Evolutionary conservation across 2,329 filamentous ascomycete genomes (phyloP).

Genomic region (Setomelanomma holmii): DNA sequence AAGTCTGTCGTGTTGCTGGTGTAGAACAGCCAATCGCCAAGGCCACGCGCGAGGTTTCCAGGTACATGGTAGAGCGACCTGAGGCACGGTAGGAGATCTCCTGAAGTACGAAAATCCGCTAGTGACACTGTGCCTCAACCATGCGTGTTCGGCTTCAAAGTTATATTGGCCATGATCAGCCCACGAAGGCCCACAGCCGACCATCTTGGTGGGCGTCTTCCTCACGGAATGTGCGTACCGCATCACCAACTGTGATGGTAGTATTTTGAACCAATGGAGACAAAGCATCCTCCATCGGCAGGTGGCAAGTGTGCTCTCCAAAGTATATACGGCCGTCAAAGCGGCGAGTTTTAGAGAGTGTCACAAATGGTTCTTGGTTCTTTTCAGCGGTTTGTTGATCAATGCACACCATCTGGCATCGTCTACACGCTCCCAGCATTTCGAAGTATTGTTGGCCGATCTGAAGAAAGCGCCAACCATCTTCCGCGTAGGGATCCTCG

Average conservation of each 20-base stretch:
- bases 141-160: slow-evolving; percentile 6
- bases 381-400: slow-evolving; percentile 82
- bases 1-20: slow-evolving; percentile 25
- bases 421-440: slow-evolving; percentile 81
- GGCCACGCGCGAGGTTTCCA: slow-evolving; percentile 38
- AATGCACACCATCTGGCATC: slow-evolving; percentile 97
- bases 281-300: slow-evolving; percentile 32
- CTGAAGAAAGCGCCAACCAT: slow-evolving; percentile 72
- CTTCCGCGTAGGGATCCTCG: slow-evolving; percentile 76
- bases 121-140: slow-evolving; percentile 21
- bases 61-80: slow-evolving; percentile 18
- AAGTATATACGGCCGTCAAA: slow-evolving; percentile 88
- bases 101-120: slow-evolving; percentile 10
- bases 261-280: slow-evolving; percentile 41
- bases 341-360: slow-evolving; percentile 83
- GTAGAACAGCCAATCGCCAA: slow-evolving; percentile 35
- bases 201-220: slow-evolving; percentile 36
- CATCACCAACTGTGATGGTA: slow-evolving; percentile 49
- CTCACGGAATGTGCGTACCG: slow-evolving; percentile 39
- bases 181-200: slow-evolving; percentile 32
- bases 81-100: slow-evolving; percentile 15
- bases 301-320: slow-evolving; percentile 72
- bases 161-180: slow-evolving; percentile 21
- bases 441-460: slow-evolving; percentile 72
- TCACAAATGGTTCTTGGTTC: slow-evolving; percentile 85